Percentiles rank a stretch among this genome's conserved stretches.
Evolutionary conservation across 768 basidiomycete species (phyloP).

Genomic region (Mycena capillaripes): DNA sequence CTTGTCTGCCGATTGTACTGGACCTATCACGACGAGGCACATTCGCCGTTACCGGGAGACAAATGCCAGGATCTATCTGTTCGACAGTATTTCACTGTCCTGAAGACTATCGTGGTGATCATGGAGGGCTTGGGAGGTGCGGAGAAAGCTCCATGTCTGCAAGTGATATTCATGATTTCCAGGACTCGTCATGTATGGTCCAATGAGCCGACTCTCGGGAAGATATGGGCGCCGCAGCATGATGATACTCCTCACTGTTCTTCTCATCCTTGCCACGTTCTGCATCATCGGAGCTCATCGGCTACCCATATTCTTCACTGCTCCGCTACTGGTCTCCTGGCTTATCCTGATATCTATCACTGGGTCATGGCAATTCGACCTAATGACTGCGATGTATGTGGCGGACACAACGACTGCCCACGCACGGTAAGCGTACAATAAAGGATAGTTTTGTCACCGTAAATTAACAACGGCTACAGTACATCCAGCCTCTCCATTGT

Average conservation of each 20-base stretch:
- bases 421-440: neutral
- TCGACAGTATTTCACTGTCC: constrained; percentile 1
- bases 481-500: constrained; percentile 5
- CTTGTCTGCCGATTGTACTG: constrained; percentile 17
- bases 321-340: constrained; percentile 2
- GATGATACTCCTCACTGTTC: neutral
- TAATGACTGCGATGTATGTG: constrained; percentile 16
- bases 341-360: neutral
- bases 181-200: constrained; percentile 8
- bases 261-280: constrained; percentile 6
- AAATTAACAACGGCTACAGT: neutral
- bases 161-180: no score
- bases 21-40: neutral
- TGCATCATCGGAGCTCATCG: constrained; percentile 8
- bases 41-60: neutral
- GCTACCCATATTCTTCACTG: constrained; percentile 2
- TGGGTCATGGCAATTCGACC: constrained; percentile 3
- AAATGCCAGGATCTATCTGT: constrained; percentile 14
- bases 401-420: constrained; percentile 3
- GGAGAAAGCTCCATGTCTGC: no score
- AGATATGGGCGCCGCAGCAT: constrained; percentile 13
- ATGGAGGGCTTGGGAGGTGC: constrained; percentile 4
- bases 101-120: neutral
- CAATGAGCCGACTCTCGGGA: constrained; percentile 13
- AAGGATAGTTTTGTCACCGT: neutral